Evolutionary conservation across 352 stramenopile species (phyloP).

Genomic region (Chrysophaeum taylorii): DNA sequence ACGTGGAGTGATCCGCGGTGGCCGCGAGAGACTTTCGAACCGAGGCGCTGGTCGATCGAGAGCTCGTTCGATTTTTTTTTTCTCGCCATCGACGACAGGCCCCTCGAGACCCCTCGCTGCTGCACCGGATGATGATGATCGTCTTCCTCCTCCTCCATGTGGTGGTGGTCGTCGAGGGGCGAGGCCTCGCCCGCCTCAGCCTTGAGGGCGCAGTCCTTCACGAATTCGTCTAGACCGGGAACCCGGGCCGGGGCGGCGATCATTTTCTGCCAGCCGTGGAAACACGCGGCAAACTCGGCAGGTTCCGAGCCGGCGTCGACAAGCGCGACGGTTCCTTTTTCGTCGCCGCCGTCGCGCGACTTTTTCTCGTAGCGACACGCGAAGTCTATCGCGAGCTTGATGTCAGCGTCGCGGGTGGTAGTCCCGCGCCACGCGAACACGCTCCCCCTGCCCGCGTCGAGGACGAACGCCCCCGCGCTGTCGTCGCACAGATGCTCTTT

Average conservation of each 20-base stretch:
- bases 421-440: not conserved
- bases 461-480: not conserved
- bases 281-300: not conserved
- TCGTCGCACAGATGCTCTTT: not conserved
- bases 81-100: not conserved
- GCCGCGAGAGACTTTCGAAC: not conserved
- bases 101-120: not conserved
- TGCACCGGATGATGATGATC: not conserved
- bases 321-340: not conserved
- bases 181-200: too few relatives aligned
- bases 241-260: not conserved
- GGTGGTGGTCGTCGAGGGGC: not conserved
- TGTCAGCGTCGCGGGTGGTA: not conserved
- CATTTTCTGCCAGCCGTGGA: not conserved
- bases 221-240: not conserved
- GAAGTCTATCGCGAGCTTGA: not conserved
- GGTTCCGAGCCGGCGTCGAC: not conserved
- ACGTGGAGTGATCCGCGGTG: not conserved
- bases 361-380: not conserved
- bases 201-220: too few relatives aligned
- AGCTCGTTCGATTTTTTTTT: not conserved
- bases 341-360: not conserved
- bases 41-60: not conserved
- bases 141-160: not conserved
- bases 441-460: not conserved